These are phyloP conservation scores for Thalassiosira exigua DNA, from an alignment of 352 stramenopile species.

Conservation along the genomic window DNA sequence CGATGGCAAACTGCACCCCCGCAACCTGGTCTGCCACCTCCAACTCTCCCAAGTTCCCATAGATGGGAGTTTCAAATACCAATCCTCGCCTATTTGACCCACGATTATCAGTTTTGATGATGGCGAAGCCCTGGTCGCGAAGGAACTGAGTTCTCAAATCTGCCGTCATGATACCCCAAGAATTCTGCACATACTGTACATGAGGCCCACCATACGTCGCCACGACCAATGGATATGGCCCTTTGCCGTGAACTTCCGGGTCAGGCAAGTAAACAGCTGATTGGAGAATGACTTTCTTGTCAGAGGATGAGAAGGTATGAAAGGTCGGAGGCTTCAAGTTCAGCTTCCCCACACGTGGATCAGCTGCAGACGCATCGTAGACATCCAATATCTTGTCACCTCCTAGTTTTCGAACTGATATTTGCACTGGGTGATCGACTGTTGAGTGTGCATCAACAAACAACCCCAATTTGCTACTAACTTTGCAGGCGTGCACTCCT, in stretches of 20 bases:
- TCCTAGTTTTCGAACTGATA: slow-evolving; percentile 7
- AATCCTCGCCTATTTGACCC: slow-evolving; percentile 89
- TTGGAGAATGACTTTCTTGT: slow-evolving; percentile 89
- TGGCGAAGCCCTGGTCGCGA: slow-evolving; percentile 92
- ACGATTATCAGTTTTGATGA: slow-evolving; percentile 97
- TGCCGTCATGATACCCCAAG: slow-evolving; percentile 88
- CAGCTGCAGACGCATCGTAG: slow-evolving; percentile 15
- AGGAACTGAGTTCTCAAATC: slow-evolving; percentile 94
- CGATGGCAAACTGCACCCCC: slow-evolving; percentile 80
- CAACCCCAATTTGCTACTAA: slow-evolving; percentile 26
- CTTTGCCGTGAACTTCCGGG: slow-evolving; percentile 85
- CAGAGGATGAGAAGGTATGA: slow-evolving; percentile 84
- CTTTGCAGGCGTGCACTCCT: slow-evolving; percentile 14
- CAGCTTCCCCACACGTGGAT: slow-evolving; percentile 13
- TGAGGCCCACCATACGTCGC: slow-evolving; percentile 96
- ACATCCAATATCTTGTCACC: slow-evolving; percentile 13
- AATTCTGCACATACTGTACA: slow-evolving; percentile 92
- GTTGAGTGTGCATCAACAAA: slow-evolving; percentile 10
- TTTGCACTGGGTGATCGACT: not conserved
- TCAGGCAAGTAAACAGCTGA: slow-evolving; percentile 93
- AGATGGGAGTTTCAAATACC: slow-evolving; percentile 93
- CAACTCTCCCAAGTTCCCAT: slow-evolving; percentile 91
- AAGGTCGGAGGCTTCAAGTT: slow-evolving; percentile 63
- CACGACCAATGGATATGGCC: slow-evolving; percentile 94
- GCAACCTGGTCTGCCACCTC: slow-evolving; percentile 83